Evolutionary conservation across 176 grass and related monocot species (phyloP).

Genomic region (Pontederia crassipes): DNA sequence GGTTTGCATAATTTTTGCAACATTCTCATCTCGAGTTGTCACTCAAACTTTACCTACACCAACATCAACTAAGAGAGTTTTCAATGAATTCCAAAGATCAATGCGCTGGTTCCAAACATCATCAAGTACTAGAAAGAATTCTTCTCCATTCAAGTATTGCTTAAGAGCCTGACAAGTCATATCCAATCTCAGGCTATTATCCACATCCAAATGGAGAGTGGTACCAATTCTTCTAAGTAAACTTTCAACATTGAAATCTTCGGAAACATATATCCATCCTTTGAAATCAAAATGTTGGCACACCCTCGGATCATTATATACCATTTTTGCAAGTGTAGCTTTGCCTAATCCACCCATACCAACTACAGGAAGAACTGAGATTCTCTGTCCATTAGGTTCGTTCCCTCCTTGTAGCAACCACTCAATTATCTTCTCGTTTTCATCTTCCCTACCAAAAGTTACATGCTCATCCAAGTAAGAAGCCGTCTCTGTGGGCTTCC

Average conservation of each 20-base stretch:
- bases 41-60: slow-evolving; percentile 17
- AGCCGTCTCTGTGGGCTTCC: not conserved
- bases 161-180: not conserved
- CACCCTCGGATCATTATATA: no score
- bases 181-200: not conserved
- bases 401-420: not conserved
- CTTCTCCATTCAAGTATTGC: not conserved
- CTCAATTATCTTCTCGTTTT: not conserved
- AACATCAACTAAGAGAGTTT: not conserved
- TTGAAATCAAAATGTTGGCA: no score
- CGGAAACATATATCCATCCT: not conserved
- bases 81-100: slow-evolving; percentile 20
- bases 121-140: slow-evolving; percentile 25
- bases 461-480: not conserved
- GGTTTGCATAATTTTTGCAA: slow-evolving; percentile 11
- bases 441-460: not conserved
- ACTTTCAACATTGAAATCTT: not conserved
- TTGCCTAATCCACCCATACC: not conserved
- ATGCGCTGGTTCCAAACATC: slow-evolving; percentile 22
- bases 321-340: no score
- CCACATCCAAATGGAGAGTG: not conserved
- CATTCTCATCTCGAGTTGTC: slow-evolving; percentile 10
- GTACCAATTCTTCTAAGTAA: not conserved
- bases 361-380: not conserved
- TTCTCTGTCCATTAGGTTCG: not conserved